Evolutionary conservation across 441 rosid genomes (phyloP), one percentile per base, ranked within the genome.

Genomic region (Croton setiger): DNA sequence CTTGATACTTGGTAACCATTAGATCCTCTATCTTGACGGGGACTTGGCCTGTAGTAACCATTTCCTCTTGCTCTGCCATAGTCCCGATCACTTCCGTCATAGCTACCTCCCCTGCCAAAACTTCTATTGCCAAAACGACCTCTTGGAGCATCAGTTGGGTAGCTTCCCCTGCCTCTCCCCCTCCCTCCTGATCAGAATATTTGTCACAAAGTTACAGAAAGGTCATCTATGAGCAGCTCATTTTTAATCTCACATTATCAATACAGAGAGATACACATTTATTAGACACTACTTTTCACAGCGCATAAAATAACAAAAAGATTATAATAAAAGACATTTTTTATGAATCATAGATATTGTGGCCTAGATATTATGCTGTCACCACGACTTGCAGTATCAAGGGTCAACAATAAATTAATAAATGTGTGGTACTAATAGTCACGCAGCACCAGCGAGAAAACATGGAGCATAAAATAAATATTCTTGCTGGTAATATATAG

Each of bases 111-210:
- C 63, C 86, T 77, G 59, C 76, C 69, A 47, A 75, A 84, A 76
- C 78, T 82, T 37, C 85, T 73, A 48, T 77, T 63, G 1, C 83
- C 81, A 68, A 72, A 82, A 18, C 85, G 84, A 13, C 83, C 84
- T 76, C 90, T 76, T 1, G 83, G 60, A 44, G 72, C 81, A 63
- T 89, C 89, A 7, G 72, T 44, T 72, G 59, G 82, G 76, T 81
- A 82, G 79, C 79, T 75, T 27, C 86, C 85, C 68, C 86, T 76
- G 35, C 88, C 88, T 73, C 87, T 76, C 4, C 88, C 90, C 52
- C 90, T 80, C 65, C 84, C 86, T 73, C 83, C 85, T 81, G 78
- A 54, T 39, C 44, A 63, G 36, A 56, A 61, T 39, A 72, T 33
- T 63, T 36, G 20, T 17, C 33, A 23, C 52, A 41, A 55, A 7